Evolutionary conservation across 2,329 filamentous ascomycete genomes (phyloP).

Genomic region (Scytalidium lignicola): DNA sequence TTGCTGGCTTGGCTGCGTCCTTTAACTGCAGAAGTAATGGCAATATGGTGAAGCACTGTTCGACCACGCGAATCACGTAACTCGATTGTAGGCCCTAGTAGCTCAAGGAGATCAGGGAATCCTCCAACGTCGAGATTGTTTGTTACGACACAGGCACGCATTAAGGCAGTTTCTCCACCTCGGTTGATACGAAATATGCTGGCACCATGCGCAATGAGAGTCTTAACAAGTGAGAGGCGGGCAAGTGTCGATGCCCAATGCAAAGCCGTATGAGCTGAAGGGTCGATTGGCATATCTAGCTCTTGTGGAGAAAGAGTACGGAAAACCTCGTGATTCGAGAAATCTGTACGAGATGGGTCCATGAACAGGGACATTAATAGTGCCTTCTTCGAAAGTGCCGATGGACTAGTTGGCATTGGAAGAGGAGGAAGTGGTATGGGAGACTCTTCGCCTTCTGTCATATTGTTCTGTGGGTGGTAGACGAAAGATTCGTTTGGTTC

Average conservation of each 20-base stretch:
- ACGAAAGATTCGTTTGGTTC: conserved; percentile 77
- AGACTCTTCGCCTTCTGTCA: conserved; percentile 44
- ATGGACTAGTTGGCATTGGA: conserved; percentile 52
- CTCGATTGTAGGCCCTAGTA: conserved; percentile 85
- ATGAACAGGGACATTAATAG: conserved; percentile 79
- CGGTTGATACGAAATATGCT: conserved; percentile 85
- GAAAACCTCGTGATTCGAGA: conserved; percentile 70
- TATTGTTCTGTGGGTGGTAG: conserved; percentile 45
- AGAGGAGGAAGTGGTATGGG: conserved; percentile 61
- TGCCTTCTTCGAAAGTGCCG: conserved; percentile 74
- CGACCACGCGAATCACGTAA: conserved; percentile 83
- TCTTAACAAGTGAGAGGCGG: conserved; percentile 73
- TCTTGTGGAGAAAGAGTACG: conserved; percentile 71
- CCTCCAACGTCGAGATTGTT: conserved; percentile 90
- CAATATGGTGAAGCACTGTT: conserved; percentile 93
- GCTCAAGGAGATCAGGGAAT: conserved; percentile 85
- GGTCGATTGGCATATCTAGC: conserved; percentile 87
- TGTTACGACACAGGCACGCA: conserved; percentile 87
- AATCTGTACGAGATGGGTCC: conserved; percentile 65
- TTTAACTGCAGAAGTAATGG: conserved; percentile 91
- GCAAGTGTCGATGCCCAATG: conserved; percentile 96
- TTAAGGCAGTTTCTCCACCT: conserved; percentile 85
- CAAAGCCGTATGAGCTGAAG: conserved; percentile 81
- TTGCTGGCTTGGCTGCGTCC: conserved; percentile 86
- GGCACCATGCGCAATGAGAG: conserved; percentile 78